Evolutionary conservation across 345 rosid genomes (phyloP).

Genomic region (Salix brachista): DNA sequence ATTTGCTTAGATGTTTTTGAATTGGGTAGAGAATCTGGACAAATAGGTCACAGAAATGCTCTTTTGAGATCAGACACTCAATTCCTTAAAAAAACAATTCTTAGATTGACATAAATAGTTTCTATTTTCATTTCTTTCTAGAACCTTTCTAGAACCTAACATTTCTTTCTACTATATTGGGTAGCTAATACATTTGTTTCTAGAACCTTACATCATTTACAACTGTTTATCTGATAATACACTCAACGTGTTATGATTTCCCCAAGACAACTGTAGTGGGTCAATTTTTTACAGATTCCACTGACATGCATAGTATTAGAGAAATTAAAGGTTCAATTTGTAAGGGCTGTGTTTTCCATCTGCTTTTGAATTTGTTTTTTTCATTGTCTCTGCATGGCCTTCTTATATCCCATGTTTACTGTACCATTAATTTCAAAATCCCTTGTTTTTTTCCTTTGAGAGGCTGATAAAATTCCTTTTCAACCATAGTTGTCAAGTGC

Average conservation of each 20-base stretch:
- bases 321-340: neutral
- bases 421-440: too few species aligned
- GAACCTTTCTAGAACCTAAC: too few species aligned
- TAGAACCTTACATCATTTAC: too few species aligned
- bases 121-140: too few species aligned
- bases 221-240: neutral
- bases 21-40: neutral
- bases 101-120: neutral
- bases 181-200: neutral
- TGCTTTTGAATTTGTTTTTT: too few species aligned
- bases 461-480: too few species aligned
- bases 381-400: too few species aligned
- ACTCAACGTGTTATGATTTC: neutral
- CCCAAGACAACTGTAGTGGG: neutral
- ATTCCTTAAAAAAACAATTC: neutral
- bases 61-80: neutral
- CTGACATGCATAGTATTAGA: neutral
- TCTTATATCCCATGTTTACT: too few species aligned
- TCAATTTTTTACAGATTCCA: neutral
- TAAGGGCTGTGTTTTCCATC: too few species aligned
- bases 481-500: too few species aligned
- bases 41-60: neutral
- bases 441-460: neutral
- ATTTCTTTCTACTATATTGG: neutral
- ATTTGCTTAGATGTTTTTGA: neutral